Conservation (phyloP, 2,329 filamentous ascomycete species). For the Aspergillus unguis region DNA sequence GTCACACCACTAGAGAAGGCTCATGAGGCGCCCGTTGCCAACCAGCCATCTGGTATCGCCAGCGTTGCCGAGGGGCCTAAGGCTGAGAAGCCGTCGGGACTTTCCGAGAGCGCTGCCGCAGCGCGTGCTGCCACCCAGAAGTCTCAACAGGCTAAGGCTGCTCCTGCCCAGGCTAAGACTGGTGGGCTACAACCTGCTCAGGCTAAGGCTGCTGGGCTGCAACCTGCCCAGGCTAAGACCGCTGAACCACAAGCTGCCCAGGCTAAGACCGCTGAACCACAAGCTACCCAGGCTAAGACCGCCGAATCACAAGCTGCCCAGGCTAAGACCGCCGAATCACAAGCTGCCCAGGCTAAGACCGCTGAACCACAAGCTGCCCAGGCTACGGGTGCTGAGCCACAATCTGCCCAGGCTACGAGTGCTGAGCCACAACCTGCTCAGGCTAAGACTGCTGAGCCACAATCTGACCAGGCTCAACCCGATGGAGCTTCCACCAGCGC, state of each 20-base stretch:
- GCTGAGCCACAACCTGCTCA: no score
- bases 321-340: neutral
- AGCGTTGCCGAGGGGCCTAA: neutral
- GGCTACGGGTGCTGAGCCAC: neutral
- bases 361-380: neutral
- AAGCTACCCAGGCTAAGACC: no score
- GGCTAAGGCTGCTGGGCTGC: neutral
- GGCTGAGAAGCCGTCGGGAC: constrained; percentile 2
- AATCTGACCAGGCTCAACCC: neutral
- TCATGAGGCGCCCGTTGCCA: constrained; percentile 7
- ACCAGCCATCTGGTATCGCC: neutral
- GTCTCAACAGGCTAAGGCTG: constrained; percentile 6
- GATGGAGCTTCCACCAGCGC: constrained; percentile 11
- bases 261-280: constrained; percentile 1
- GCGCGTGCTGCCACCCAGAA: constrained; percentile 12
- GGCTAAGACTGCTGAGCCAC: neutral
- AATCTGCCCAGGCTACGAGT: neutral
- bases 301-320: neutral
- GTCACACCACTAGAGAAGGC: constrained; percentile 23
- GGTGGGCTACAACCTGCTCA: neutral
- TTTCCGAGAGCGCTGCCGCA: constrained; percentile 4
- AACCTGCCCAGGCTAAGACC: neutral
- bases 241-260: neutral
- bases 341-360: neutral
- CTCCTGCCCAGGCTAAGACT: neutral